These are phyloP conservation scores for Sarcocystis neurona DNA, from an alignment of 169 alveolate genomes.

Conservation along the genomic window DNA sequence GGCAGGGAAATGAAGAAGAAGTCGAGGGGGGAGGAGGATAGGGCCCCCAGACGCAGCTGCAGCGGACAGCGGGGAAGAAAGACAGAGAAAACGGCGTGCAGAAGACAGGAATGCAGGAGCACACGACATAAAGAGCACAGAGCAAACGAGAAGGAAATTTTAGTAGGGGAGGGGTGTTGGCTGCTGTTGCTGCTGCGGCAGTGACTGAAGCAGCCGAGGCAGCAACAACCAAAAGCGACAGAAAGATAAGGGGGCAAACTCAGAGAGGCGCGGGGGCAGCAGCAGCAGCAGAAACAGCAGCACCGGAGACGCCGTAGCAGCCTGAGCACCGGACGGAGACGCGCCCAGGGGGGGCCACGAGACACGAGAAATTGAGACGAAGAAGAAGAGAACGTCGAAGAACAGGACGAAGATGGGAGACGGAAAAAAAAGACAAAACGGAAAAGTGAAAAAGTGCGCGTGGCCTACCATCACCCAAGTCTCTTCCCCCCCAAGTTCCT, in stretches of 20 bases:
- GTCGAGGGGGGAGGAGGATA: too few species aligned
- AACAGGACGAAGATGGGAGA: not conserved
- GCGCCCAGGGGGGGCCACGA: too few species aligned
- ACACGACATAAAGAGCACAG: not conserved
- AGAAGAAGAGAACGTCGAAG: not conserved
- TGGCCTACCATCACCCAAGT: not conserved
- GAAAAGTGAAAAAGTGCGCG: not conserved
- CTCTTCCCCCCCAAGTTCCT: not conserved
- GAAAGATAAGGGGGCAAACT: too few species aligned
- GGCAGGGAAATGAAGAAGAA: not conserved
- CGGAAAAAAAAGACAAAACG: not conserved
- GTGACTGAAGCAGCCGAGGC: too few species aligned
- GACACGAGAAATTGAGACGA: not conserved
- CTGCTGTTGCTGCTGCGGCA: too few species aligned
- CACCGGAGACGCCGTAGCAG: too few species aligned
- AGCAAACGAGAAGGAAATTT: not conserved
- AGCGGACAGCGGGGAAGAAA: not conserved
- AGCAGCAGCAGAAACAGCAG: too few species aligned
- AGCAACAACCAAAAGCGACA: too few species aligned
- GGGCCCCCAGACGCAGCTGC: not conserved
- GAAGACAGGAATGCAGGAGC: not conserved
- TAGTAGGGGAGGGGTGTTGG: not conserved
- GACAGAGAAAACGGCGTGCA: not conserved
- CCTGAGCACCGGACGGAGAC: too few species aligned
- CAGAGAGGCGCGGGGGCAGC: too few species aligned